These are phyloP conservation scores for Tetracentron sinense DNA, from an alignment of 164 flowering plant species.

Conservation along the genomic window DNA sequence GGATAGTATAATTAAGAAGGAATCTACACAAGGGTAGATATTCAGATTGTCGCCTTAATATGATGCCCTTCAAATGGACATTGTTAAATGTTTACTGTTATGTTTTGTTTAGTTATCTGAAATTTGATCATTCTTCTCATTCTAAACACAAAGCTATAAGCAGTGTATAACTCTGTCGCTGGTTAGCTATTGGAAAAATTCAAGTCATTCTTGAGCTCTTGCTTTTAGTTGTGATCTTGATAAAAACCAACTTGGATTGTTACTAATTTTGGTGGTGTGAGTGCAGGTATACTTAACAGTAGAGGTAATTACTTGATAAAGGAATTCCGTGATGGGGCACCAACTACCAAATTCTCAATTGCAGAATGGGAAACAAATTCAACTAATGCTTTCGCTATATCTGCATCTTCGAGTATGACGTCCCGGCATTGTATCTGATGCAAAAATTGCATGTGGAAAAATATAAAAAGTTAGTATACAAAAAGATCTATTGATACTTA, in stretches of 20 bases:
- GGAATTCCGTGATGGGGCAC: conserved; percentile 44
- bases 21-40: too few species aligned
- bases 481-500: not conserved
- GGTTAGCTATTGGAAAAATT: not conserved
- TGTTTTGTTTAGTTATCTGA: not conserved
- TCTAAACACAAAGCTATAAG: too few species aligned
- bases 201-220: not conserved
- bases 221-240: not conserved
- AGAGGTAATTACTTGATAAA: conserved; percentile 46
- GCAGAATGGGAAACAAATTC: conserved; percentile 53
- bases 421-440: conserved; percentile 60
- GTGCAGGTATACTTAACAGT: too few species aligned
- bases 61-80: too few species aligned
- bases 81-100: not conserved
- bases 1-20: too few species aligned
- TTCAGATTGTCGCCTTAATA: too few species aligned
- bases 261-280: not conserved
- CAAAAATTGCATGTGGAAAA: conserved; percentile 1
- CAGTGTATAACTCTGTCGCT: too few species aligned
- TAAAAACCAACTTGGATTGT: too few species aligned
- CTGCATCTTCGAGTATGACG: conserved; percentile 48
- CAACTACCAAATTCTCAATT: conserved; percentile 58
- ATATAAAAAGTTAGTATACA: conserved; percentile 1
- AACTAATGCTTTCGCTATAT: conserved; percentile 53
- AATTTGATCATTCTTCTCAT: not conserved